Evolutionary conservation across 2,329 filamentous ascomycete genomes (phyloP).

Genomic region (Diplodia intermedia): DNA sequence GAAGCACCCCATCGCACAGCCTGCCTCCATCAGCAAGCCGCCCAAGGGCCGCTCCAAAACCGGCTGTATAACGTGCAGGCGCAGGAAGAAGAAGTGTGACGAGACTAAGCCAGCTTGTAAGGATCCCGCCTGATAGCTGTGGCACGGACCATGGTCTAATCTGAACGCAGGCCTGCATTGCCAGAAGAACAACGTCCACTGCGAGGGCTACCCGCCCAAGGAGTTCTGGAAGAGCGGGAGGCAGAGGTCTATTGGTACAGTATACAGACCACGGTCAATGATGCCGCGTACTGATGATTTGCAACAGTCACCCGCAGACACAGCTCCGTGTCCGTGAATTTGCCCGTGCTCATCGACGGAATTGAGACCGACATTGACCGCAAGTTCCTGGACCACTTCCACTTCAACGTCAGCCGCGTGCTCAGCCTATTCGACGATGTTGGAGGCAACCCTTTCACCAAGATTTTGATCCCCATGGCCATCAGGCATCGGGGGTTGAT

Average conservation of each 20-base stretch:
- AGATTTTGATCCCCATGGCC: constrained; percentile 82
- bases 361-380: constrained; percentile 82
- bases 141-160: constrained; percentile 3
- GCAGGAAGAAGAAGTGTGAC: constrained; percentile 67
- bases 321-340: constrained; percentile 42
- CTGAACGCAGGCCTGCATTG: constrained; percentile 67
- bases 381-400: constrained; percentile 83
- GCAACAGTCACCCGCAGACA: constrained; percentile 21
- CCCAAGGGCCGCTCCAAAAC: constrained; percentile 73
- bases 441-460: constrained; percentile 79
- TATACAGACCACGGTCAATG: background rate
- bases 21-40: constrained; percentile 69
- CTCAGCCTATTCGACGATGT: constrained; percentile 82
- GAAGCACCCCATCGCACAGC: constrained; percentile 73
- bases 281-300: constrained; percentile 5
- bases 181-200: constrained; percentile 90
- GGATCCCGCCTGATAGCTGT: constrained; percentile 18
- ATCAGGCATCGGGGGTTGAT: constrained; percentile 81
- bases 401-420: constrained; percentile 77
- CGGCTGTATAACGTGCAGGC: constrained; percentile 65
- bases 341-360: constrained; percentile 74
- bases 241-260: constrained; percentile 69
- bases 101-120: constrained; percentile 56
- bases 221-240: constrained; percentile 87
- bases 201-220: constrained; percentile 87